phyloP scores from a whole-genome alignment of 495 filamentous ascomycete species.

The Podospora pseudoanserina region DNA sequence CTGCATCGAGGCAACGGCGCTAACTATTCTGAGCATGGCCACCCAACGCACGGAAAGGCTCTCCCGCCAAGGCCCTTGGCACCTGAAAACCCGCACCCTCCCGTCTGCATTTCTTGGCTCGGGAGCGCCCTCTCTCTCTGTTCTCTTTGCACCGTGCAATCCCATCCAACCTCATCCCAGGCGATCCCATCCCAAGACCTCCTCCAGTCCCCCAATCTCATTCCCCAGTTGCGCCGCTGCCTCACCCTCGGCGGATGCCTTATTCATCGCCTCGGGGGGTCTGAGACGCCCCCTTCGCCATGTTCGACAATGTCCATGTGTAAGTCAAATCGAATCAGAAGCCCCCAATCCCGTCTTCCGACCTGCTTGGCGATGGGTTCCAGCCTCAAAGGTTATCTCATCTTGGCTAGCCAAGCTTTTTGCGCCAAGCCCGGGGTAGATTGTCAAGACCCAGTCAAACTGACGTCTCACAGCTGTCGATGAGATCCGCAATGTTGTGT shows the following conservation, averaged over 20 bases:
- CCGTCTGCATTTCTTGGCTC: slow-evolving; percentile 6
- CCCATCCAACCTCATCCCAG: background rate
- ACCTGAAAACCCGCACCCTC: slow-evolving; percentile 4
- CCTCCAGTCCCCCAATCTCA: background rate
- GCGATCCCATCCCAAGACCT: background rate
- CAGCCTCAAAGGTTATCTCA: slow-evolving; percentile 16
- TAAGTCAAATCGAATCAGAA: slow-evolving; percentile 20
- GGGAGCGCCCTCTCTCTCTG: background rate
- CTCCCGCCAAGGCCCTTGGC: slow-evolving; percentile 2
- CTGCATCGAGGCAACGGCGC: slow-evolving; percentile 2
- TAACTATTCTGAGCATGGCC: background rate
- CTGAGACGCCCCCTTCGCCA: slow-evolving; percentile 20
- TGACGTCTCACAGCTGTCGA: slow-evolving; percentile 38
- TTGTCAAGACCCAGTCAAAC: slow-evolving; percentile 15
- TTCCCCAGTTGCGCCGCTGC: background rate
- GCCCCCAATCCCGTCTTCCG: background rate
- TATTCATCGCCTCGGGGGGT: slow-evolving; percentile 7
- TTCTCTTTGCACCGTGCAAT: slow-evolving; percentile 1
- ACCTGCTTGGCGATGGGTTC: slow-evolving; percentile 23
- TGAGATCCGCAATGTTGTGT: slow-evolving; percentile 42
- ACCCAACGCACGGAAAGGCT: background rate
- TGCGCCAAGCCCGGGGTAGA: slow-evolving; percentile 36
- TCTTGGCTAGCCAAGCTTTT: slow-evolving; percentile 37
- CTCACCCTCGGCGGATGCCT: slow-evolving; percentile 17
- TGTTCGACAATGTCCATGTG: slow-evolving; percentile 32